Percentiles rank a stretch among this genome's conserved stretches.
Evolutionary conservation across 1,284 basidiomycete genomes (phyloP).

Genomic region (Pterulicium gracile): DNA sequence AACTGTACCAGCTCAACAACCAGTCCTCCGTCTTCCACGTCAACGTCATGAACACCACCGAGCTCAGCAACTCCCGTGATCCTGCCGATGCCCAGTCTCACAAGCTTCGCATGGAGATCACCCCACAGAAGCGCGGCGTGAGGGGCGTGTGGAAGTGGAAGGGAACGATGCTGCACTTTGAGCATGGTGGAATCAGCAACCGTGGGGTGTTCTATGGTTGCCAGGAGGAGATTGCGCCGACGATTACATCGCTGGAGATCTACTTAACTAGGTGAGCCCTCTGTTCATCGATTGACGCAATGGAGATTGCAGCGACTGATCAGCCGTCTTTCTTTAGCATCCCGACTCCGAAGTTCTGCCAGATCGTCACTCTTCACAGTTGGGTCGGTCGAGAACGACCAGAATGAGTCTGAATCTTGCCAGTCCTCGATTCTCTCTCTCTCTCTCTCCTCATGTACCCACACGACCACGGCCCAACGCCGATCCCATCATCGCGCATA

Average conservation of each 20-base stretch:
- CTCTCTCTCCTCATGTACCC: no score
- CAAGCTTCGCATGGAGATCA: conserved; percentile 20
- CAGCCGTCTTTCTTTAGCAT: conserved; percentile 7
- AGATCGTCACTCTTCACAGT: conserved; percentile 36
- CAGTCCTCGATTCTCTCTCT: no score
- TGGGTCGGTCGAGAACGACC: conserved; percentile 16
- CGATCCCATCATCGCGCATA: no score
- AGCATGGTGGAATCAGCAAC: conserved; percentile 31
- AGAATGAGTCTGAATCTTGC: no score
- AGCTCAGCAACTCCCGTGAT: conserved; percentile 7
- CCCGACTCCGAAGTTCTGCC: conserved; percentile 20
- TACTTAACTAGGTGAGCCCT: conserved; percentile 34
- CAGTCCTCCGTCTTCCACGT: conserved; percentile 42
- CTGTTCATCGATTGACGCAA: background rate
- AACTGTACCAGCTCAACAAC: conserved; percentile 45
- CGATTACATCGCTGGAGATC: conserved; percentile 31
- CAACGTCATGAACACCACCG: conserved; percentile 41
- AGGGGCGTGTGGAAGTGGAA: conserved; percentile 42
- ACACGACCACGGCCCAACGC: no score
- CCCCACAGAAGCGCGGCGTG: conserved; percentile 25
- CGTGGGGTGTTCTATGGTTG: conserved; percentile 43
- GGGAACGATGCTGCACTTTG: conserved; percentile 44
- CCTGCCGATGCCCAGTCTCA: conserved; percentile 16
- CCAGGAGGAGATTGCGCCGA: conserved; percentile 21
- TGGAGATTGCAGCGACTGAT: no score